Conservation (phyloP, 768 basidiomycete genomes). For the Nidularia sp. region DNA sequence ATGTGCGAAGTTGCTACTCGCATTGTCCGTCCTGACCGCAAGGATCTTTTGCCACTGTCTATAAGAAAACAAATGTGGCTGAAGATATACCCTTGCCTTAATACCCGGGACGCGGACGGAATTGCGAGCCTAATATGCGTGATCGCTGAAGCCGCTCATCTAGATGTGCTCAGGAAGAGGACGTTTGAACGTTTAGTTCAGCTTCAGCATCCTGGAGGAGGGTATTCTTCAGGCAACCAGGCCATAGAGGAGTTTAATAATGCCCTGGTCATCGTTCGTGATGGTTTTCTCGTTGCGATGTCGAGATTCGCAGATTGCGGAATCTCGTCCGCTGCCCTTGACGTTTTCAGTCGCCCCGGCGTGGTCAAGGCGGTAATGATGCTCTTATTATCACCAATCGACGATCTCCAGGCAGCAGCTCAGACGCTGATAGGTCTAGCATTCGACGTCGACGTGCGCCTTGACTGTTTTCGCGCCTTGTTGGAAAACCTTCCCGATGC, state of each 20-base stretch:
- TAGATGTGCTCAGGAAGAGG: constrained; percentile 54
- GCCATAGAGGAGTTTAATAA: constrained; percentile 58
- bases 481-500: constrained; percentile 62
- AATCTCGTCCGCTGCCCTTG: constrained; percentile 42
- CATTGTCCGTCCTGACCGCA: constrained; percentile 8
- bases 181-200: constrained; percentile 39
- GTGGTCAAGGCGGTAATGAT: constrained; percentile 57
- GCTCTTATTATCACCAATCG: constrained; percentile 81
- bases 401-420: constrained; percentile 67
- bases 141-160: constrained; percentile 57
- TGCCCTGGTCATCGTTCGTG: constrained; percentile 51
- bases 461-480: constrained; percentile 82
- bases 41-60: constrained; percentile 25
- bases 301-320: constrained; percentile 64
- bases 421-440: constrained; percentile 81
- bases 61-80: constrained; percentile 67
- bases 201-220: constrained; percentile 16
- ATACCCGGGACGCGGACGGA: constrained; percentile 54
- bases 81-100: constrained; percentile 55
- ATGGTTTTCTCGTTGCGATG: constrained; percentile 59
- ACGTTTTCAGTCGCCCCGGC: constrained; percentile 51
- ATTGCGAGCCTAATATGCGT: constrained; percentile 55
- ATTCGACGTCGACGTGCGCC: constrained; percentile 85
- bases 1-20: constrained; percentile 23
- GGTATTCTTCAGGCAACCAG: constrained; percentile 13